A percentile compares a stretch with the other conserved stretches of the same genome.
These are phyloP conservation scores for Aspergillus fumigatiaffinis DNA, from an alignment of 2,329 filamentous ascomycete species.

Conservation along the genomic window DNA sequence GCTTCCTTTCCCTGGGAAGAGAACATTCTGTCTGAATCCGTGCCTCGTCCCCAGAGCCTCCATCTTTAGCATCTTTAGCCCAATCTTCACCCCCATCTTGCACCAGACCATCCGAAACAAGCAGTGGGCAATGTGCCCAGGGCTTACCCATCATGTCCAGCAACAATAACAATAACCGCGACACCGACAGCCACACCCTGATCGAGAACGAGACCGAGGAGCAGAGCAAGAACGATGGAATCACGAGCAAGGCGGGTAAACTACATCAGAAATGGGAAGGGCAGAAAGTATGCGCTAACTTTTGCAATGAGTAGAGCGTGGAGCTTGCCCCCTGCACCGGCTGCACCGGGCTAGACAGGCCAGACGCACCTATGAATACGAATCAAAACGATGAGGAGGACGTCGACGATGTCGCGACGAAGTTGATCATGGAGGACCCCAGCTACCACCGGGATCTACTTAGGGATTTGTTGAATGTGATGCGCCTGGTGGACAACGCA, in stretches of 20 bases:
- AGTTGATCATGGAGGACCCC: not conserved
- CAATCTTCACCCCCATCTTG: no score
- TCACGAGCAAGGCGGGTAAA: not conserved
- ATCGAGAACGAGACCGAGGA: no score
- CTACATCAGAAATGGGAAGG: not conserved
- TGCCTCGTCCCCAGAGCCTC: no score
- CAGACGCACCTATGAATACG: not conserved
- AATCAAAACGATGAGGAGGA: not conserved
- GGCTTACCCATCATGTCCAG: no score
- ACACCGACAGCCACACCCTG: no score
- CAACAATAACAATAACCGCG: no score
- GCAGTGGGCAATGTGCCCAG: no score
- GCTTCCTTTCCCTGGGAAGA: no score
- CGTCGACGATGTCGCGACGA: not conserved
- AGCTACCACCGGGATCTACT: slow-evolving; percentile 27
- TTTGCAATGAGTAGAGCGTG: not conserved
- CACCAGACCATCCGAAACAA: no score
- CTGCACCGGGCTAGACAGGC: not conserved
- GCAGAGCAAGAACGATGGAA: not conserved
- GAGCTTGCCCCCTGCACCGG: not conserved
- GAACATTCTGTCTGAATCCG: no score
- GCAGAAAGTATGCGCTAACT: not conserved
- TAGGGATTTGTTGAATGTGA: slow-evolving; percentile 23
- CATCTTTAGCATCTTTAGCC: no score
- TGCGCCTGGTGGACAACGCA: slow-evolving; percentile 18